Evolutionary conservation across 2,329 filamentous ascomycete genomes (phyloP).

Genomic region (Leptoxyphium fumago): DNA sequence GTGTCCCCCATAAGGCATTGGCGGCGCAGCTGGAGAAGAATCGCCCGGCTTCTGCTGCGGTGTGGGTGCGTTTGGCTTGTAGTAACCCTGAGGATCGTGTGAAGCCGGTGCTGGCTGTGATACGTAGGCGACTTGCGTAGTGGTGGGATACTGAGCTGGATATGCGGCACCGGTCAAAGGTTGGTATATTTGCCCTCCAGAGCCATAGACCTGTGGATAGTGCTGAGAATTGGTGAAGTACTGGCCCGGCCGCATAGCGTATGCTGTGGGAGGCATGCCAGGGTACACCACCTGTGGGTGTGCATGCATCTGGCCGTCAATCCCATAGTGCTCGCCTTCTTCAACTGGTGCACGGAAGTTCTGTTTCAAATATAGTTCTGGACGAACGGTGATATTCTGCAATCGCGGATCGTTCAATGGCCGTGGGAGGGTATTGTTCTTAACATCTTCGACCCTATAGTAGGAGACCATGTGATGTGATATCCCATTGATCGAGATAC

Average conservation of each 20-base stretch:
- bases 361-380: conserved; percentile 24
- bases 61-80: background rate
- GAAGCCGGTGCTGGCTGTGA: background rate
- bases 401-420: conserved; percentile 41
- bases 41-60: conserved; percentile 14
- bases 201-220: conserved; percentile 18
- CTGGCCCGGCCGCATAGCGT: conserved; percentile 17
- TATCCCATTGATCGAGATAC: conserved; percentile 56
- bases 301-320: conserved; percentile 20
- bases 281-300: conserved; percentile 21
- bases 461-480: conserved; percentile 82
- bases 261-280: conserved; percentile 12
- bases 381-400: conserved; percentile 19
- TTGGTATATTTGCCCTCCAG: conserved; percentile 13
- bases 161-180: conserved; percentile 13
- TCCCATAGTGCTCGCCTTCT: conserved; percentile 22
- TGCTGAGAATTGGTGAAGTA: conserved; percentile 14
- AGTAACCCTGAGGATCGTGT: background rate
- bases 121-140: conserved; percentile 10
- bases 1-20: conserved; percentile 13
- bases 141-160: conserved; percentile 11
- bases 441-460: conserved; percentile 70
- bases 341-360: conserved; percentile 25
- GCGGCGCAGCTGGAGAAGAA: conserved; percentile 9
- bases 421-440: conserved; percentile 41